These are phyloP conservation scores for Streptanthus diversifolius DNA, from an alignment of 345 rosid species.

Conservation along the genomic window DNA sequence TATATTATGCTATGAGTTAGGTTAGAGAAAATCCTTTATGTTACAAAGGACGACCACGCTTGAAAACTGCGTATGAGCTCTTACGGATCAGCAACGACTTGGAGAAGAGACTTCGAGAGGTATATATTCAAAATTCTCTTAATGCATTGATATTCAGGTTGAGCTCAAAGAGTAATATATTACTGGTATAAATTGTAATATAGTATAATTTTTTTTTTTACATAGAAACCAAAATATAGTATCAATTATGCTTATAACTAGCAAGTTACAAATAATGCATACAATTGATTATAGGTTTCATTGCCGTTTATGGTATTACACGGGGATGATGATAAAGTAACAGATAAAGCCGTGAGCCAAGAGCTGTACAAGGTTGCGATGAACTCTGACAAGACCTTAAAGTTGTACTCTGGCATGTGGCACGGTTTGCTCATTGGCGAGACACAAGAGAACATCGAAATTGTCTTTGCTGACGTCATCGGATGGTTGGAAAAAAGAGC, in stretches of 20 bases:
- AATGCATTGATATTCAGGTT: neutral
- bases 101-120: constrained; percentile 58
- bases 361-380: constrained; percentile 47
- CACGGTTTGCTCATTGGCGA: constrained; percentile 82
- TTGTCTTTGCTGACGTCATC: constrained; percentile 62
- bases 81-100: constrained; percentile 46
- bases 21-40: constrained; percentile 59
- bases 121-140: constrained; percentile 10
- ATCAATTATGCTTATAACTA: neutral
- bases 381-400: constrained; percentile 69
- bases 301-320: constrained; percentile 74
- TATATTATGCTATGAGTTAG: constrained; percentile 24
- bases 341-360: constrained; percentile 62
- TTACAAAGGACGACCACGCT: constrained; percentile 70
- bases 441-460: constrained; percentile 49
- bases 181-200: neutral
- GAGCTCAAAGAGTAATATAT: neutral
- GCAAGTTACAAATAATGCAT: neutral
- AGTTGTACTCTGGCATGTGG: constrained; percentile 83
- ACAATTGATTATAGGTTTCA: constrained; percentile 42
- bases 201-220: neutral
- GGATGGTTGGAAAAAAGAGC: constrained; percentile 54
- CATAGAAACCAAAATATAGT: neutral
- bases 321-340: constrained; percentile 82
- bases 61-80: constrained; percentile 69